Conservation (phyloP, 1,139 yeast species). For the Saccharomyces hybrid region DNA sequence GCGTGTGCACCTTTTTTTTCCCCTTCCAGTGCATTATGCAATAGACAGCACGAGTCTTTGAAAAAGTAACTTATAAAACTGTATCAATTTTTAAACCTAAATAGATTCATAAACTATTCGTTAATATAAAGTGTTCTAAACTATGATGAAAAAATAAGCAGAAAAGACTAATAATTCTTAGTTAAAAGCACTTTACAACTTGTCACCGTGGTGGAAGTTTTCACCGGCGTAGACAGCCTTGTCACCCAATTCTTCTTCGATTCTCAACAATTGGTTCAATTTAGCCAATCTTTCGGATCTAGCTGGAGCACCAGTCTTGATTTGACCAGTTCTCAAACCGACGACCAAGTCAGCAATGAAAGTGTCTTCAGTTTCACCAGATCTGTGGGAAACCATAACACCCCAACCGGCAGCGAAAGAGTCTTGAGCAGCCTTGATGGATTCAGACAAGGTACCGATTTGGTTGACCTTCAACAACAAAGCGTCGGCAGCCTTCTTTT, state of each 20-base stretch:
- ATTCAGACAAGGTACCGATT: conserved; percentile 86
- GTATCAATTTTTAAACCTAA: conserved; percentile 20
- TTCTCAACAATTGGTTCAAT: conserved; percentile 92
- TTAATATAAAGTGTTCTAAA: conserved; percentile 11
- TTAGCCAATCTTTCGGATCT: conserved; percentile 99
- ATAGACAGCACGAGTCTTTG: not conserved
- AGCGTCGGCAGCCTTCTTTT: conserved; percentile 88
- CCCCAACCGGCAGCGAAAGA: conserved; percentile 93
- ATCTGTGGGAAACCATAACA: conserved; percentile 96
- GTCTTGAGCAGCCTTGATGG: conserved; percentile 87
- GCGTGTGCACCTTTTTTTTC: not conserved
- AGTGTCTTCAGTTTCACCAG: conserved; percentile 98
- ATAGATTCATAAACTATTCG: conserved; percentile 22
- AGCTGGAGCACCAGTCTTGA: conserved; percentile 99
- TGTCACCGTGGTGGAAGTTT: conserved; percentile 55
- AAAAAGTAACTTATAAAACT: conserved; percentile 6
- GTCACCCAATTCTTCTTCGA: conserved; percentile 94
- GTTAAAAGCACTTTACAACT: conserved; percentile 23
- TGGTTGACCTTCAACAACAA: conserved; percentile 93
- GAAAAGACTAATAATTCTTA: conserved; percentile 1
- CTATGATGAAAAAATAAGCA: conserved; percentile 6
- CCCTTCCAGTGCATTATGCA: not conserved
- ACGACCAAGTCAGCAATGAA: conserved; percentile 94
- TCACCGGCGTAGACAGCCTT: conserved; percentile 92
- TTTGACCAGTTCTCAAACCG: conserved; percentile 95